phyloP scores from a whole-genome alignment of 2,329 filamentous ascomycete genomes.

The Aspergillus niger region DNA sequence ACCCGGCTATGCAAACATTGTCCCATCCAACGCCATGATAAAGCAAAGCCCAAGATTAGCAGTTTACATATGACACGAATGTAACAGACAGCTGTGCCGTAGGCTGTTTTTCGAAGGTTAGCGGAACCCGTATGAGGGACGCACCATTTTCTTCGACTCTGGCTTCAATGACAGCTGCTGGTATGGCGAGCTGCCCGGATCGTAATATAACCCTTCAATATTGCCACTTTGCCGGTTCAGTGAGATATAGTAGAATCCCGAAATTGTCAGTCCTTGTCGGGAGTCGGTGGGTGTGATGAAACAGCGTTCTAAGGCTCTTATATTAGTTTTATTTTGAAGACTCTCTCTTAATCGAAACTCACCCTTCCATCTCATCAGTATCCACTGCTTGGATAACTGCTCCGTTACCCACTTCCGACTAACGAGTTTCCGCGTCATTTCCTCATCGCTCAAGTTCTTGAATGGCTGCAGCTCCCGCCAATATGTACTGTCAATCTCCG shows the following conservation, averaged over 20 bases:
- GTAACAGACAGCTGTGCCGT: background rate
- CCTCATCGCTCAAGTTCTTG: constrained; percentile 46
- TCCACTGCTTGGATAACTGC: constrained; percentile 47
- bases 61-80: too few relatives aligned
- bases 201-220: constrained; percentile 53
- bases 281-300: constrained; percentile 52
- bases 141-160: constrained; percentile 41
- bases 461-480: constrained; percentile 54
- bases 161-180: constrained; percentile 50
- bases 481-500: constrained; percentile 51
- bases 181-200: constrained; percentile 53
- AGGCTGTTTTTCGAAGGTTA: constrained; percentile 18
- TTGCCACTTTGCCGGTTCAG: constrained; percentile 48
- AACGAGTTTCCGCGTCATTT: constrained; percentile 47
- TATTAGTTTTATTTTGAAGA: constrained; percentile 8
- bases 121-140: constrained; percentile 47
- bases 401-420: constrained; percentile 49
- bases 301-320: constrained; percentile 43
- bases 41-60: background rate
- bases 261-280: constrained; percentile 52
- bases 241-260: constrained; percentile 54
- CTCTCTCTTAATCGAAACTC: constrained; percentile 13
- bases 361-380: constrained; percentile 57
- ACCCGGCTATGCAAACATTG: constrained; percentile 22
- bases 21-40: background rate